A percentile compares a stretch with the other conserved stretches of the same genome.
phyloP scores from a whole-genome alignment of 805 yeast species.

The Phaffomyces thermotolerans region DNA sequence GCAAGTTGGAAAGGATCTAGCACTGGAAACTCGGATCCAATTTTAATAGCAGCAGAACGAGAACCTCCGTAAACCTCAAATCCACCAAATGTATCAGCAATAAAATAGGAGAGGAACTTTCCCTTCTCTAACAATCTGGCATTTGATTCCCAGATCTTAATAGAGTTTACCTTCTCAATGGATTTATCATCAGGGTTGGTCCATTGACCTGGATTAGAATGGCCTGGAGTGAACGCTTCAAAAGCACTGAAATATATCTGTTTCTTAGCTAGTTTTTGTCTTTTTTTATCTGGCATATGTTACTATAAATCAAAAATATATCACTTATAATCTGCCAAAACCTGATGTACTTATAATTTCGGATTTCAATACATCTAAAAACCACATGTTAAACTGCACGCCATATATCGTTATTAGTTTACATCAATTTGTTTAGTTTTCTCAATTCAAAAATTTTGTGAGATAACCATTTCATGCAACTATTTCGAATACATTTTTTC shows the following conservation, averaged over 20 bases:
- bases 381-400: no score
- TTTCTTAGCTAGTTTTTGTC: slow-evolving; percentile 5
- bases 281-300: background rate
- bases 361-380: no score
- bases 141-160: slow-evolving; percentile 15
- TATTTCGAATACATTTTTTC: background rate
- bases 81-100: slow-evolving; percentile 35
- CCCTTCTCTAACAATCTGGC: slow-evolving; percentile 31
- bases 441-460: background rate
- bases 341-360: no score
- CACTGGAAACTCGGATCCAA: slow-evolving; percentile 26
- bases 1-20: slow-evolving; percentile 29
- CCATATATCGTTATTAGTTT: no score
- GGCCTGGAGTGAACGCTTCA: slow-evolving; percentile 11
- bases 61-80: slow-evolving; percentile 35
- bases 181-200: slow-evolving; percentile 16
- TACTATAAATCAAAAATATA: no score
- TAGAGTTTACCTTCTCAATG: slow-evolving; percentile 10
- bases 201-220: slow-evolving; percentile 19
- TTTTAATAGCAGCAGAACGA: slow-evolving; percentile 26
- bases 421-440: no score
- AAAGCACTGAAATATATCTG: slow-evolving; percentile 7
- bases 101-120: slow-evolving; percentile 29
- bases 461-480: background rate
- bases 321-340: no score